phyloP scores from a whole-genome alignment of 1,139 yeast species.

The Kodamaea derodonti region DNA sequence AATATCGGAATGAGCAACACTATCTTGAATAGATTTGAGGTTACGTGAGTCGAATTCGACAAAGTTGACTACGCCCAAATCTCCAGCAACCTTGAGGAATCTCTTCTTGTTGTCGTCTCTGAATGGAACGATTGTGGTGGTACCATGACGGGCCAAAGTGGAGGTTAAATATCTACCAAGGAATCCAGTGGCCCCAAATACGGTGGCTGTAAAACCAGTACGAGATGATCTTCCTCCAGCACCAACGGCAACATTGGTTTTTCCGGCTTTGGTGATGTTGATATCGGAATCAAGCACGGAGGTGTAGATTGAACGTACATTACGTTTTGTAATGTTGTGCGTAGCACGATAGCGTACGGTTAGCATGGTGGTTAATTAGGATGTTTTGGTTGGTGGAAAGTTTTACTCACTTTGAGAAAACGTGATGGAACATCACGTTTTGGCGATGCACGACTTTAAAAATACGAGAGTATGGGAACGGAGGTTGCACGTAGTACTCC shows the following conservation, averaged over 20 bases:
- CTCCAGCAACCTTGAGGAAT: conserved; percentile 80
- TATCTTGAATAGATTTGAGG: conserved; percentile 68
- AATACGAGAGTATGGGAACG: too few species aligned
- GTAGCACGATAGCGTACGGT: too few species aligned
- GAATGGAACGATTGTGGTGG: conserved; percentile 70
- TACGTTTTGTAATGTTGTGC: too few species aligned
- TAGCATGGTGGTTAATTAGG: too few species aligned
- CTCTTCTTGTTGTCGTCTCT: conserved; percentile 79
- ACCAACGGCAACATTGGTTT: conserved; percentile 66
- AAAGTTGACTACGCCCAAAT: conserved; percentile 81
- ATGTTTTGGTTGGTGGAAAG: too few species aligned
- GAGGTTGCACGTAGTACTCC: too few species aligned
- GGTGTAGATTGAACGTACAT: conserved; percentile 31
- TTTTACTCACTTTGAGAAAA: too few species aligned
- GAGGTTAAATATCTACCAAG: conserved; percentile 71
- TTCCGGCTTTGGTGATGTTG: conserved; percentile 73
- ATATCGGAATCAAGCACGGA: conserved; percentile 54
- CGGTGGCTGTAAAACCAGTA: conserved; percentile 89
- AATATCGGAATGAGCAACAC: conserved; percentile 78
- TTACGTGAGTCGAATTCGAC: conserved; percentile 83
- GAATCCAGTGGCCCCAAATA: conserved; percentile 80
- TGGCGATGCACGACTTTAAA: neutral
- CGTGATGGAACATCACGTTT: too few species aligned
- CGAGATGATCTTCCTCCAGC: conserved; percentile 83
- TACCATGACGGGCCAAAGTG: conserved; percentile 79